Base-by-base conservation (phyloP, 805 yeast genomes). In the Scheffersomyces amazonensis region DNA sequence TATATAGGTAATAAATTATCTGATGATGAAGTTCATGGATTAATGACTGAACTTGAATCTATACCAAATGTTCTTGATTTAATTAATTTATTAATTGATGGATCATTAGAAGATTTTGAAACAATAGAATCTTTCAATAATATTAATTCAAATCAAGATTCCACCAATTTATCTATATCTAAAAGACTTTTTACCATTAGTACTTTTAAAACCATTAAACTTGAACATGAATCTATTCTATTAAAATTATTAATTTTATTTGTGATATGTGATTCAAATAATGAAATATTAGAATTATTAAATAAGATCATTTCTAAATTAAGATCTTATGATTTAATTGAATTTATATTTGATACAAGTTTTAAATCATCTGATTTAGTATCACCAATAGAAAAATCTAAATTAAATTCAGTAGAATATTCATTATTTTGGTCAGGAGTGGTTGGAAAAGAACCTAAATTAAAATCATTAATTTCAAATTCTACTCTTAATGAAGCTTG, bases 361-460 rank as follows among this genome's bases (percentile, higher is more conserved):
- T 57, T 57, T 35, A 43, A 48, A n/a, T 8, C 28, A 12, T 16
- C 33, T 12, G 35, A 10, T 35, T 40, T 10, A 32, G 48, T 21
- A 32, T 38, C 54, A 15, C 21, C 42, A 3, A 48, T 50, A 19
- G 56, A 53, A 25, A 36, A 31, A 41, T 18, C 4, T 28, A 17
- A 19, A 13, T 13, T 28, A 18, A 37, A 17, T 21, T 19, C 10
- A 19, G 34, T 48, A 10, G 63, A 60, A 31, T 37, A 55, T 35
- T 59, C 67, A 10, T 37, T 63, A 16, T 62, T 64, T 36, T 62
- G 68, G 69, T 31, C 47, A 5, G 52, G 54, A 7, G 43, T 56
- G 2, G 62, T 56, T 3, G 35, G 36, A n/a, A 48, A 46, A 17
- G 42, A 54, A 31, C 47, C 47, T 1, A 38, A 38, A 7, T 46